Evolutionary conservation across 2,329 filamentous ascomycete genomes (phyloP).

Genomic region (Sarocladium brachiariae): DNA sequence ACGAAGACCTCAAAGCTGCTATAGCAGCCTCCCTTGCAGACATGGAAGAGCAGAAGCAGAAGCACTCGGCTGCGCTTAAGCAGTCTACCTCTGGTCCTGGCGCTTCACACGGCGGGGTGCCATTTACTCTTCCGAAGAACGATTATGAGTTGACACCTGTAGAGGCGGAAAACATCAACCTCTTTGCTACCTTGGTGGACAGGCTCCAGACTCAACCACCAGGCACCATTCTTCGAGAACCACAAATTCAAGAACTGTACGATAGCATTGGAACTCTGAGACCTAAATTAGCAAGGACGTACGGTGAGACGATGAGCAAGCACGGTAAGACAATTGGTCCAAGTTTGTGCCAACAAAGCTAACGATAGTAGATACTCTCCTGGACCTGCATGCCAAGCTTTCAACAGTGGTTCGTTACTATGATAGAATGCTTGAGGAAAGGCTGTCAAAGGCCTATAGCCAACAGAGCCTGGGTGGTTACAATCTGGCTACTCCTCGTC

Average conservation of each 20-base stretch:
- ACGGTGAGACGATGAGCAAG: constrained; percentile 99
- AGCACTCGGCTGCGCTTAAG: constrained; percentile 76
- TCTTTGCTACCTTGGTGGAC: constrained; percentile 91
- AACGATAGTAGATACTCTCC: constrained; percentile 63
- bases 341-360: constrained; percentile 9
- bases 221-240: constrained; percentile 91
- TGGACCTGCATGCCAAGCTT: constrained; percentile 90
- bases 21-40: constrained; percentile 92
- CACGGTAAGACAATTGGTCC: constrained; percentile 56
- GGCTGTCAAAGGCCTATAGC: constrained; percentile 85
- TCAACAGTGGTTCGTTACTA: constrained; percentile 97
- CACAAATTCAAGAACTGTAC: constrained; percentile 96
- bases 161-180: constrained; percentile 94
- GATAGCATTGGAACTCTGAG: constrained; percentile 91
- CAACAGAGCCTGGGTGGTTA: constrained; percentile 69
- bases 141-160: constrained; percentile 91
- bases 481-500: constrained; percentile 44
- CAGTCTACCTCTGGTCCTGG: constrained; percentile 57
- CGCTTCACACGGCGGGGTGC: constrained; percentile 26
- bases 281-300: constrained; percentile 89
- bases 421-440: constrained; percentile 94
- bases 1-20: constrained; percentile 86
- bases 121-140: constrained; percentile 65
- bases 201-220: constrained; percentile 90
- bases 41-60: constrained; percentile 97